These are phyloP conservation scores for Millerago galiae DNA, from an alignment of 805 yeast genomes.

Conservation along the genomic window DNA sequence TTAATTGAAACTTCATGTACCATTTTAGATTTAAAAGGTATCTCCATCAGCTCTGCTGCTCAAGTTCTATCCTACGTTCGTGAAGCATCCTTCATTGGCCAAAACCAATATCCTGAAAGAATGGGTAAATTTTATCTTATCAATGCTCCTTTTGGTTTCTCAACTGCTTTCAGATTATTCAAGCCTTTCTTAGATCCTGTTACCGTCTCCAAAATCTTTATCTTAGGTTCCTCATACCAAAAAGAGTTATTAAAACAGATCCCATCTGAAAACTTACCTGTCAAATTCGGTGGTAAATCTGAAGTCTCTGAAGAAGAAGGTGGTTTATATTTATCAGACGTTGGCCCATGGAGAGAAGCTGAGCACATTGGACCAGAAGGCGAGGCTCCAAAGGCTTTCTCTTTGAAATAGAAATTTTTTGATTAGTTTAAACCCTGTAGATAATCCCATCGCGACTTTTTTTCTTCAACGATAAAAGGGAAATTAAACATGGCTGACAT, in stretches of 20 bases:
- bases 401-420: background rate
- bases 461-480: too few species aligned
- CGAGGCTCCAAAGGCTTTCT: conserved; percentile 67
- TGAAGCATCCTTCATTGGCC: conserved; percentile 92
- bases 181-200: conserved; percentile 96
- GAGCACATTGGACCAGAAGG: conserved; percentile 92
- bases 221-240: conserved; percentile 72
- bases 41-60: conserved; percentile 75
- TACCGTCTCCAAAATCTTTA: conserved; percentile 90
- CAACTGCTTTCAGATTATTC: conserved; percentile 86
- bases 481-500: too few species aligned
- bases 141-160: conserved; percentile 96
- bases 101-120: conserved; percentile 96
- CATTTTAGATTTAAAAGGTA: conserved; percentile 90
- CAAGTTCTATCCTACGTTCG: conserved; percentile 83
- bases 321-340: conserved; percentile 80
- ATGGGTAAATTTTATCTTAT: conserved; percentile 97
- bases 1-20: conserved; percentile 96
- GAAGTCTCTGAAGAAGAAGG: conserved; percentile 59
- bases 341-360: conserved; percentile 97
- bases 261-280: conserved; percentile 88
- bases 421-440: too few species aligned
- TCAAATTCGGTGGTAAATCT: conserved; percentile 82
- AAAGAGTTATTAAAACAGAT: conserved; percentile 85
- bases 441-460: too few species aligned